Base-by-base conservation (phyloP, 345 rosid species). In the Eucalyptus pauciflora region DNA sequence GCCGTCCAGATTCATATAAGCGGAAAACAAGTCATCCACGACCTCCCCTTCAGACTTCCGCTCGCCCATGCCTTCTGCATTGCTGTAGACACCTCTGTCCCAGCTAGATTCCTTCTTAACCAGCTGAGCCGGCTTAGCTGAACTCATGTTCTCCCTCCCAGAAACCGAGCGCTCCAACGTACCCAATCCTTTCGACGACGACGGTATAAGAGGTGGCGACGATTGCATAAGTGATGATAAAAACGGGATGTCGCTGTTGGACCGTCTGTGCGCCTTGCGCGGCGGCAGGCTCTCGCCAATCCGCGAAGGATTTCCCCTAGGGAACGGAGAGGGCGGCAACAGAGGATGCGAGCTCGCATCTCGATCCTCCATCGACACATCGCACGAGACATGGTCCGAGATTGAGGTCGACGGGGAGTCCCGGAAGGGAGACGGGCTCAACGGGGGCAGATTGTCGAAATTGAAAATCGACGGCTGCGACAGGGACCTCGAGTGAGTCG, bases 1-100 rank as follows among this genome's bases (percentile, higher is more conserved):
- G 58, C 93, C 95, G 10, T 98, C 99, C 91, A 98, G 93, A 93
- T 98, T 98, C 98, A 98, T 98, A 87, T 96, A 98, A 1, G 99
- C 98, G 16, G 98, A 97, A 92, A 98, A 95, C 90, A 97, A 93
- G 90, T 97, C 99, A 91, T 98, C 99, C 90, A 96, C 95, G 48
- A 92, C 93, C 90, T 96, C 96, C 69, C 96, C 98, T 91, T 96
- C 96, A 7, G 95, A 91, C 91, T 94, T 96, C 89, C 97, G 92
- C 94, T 95, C 99, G 18, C 95, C 95, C 90, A 90, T 93, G 31
- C 96, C 97, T 93, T 96, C 96, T 8, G 89, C 91, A 88, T 87
- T 91, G 88, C 62, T 87, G 54, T 93, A 94, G 20, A 89, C 89
- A 62, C 92, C 93, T 92, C 89, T 94, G 49, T 97, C 98, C 93